A percentile compares a stretch with the other conserved stretches of the same genome.
Conservation (phyloP, 108 stramenopile species). For the Conticribra weissflogii region DNA sequence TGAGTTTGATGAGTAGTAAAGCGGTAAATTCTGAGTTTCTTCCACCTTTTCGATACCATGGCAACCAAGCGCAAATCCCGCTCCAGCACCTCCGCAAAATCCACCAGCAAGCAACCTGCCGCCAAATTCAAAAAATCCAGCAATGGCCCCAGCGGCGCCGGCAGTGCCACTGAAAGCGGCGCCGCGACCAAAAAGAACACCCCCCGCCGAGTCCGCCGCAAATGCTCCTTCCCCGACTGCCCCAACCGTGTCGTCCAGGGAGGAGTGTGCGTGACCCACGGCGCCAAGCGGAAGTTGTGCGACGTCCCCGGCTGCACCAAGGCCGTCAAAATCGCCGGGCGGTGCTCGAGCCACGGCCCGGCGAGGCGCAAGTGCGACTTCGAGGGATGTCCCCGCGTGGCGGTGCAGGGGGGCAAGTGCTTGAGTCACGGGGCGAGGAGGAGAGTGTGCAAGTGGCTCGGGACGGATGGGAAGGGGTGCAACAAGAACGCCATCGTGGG, state of each 20-base stretch:
- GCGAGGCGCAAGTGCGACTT: slow-evolving; percentile 32
- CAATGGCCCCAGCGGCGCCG: too few relatives aligned
- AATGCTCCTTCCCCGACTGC: slow-evolving; percentile 34
- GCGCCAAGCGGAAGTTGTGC: slow-evolving; percentile 49
- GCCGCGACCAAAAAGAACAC: slow-evolving; percentile 1
- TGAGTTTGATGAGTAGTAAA: too few relatives aligned
- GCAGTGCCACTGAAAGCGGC: too few relatives aligned
- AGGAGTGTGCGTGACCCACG: slow-evolving; percentile 55
- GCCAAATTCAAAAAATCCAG: too few relatives aligned
- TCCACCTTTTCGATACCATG: too few relatives aligned
- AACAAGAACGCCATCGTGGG: slow-evolving; percentile 51
- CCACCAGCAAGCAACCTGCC: too few relatives aligned
- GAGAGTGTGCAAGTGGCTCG: slow-evolving; percentile 31
- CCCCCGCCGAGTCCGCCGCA: slow-evolving; percentile 36
- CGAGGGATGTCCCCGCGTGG: slow-evolving; percentile 24
- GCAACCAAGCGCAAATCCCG: too few relatives aligned
- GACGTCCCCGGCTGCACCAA: slow-evolving; percentile 32
- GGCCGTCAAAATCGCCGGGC: slow-evolving; percentile 47
- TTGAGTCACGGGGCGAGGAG: slow-evolving; percentile 44
- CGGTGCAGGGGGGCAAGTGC: slow-evolving; percentile 48
- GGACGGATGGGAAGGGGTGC: slow-evolving; percentile 16
- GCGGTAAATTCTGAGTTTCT: too few relatives aligned
- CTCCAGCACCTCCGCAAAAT: too few relatives aligned
- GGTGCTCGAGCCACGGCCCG: slow-evolving; percentile 46
- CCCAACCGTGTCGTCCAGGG: slow-evolving; percentile 55